Percentiles rank a stretch among this genome's conserved stretches.
phyloP scores from a whole-genome alignment of 305 asterid species.

The Solanum hybrid region DNA sequence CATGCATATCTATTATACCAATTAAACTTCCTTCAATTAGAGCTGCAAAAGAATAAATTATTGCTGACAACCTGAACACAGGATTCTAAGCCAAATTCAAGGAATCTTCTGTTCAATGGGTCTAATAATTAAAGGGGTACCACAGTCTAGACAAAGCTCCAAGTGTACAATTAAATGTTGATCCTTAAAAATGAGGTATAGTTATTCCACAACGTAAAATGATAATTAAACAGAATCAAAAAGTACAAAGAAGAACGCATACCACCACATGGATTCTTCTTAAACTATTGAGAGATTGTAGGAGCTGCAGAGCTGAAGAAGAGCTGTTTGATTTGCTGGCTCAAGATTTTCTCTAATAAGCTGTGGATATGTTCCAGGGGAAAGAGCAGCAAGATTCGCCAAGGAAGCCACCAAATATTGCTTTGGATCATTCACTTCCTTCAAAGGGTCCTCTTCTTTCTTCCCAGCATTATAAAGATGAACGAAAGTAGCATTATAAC shows the following conservation, averaged over 20 bases:
- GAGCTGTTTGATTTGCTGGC: constrained; percentile 67
- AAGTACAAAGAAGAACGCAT: not conserved
- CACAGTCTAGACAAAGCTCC: not conserved
- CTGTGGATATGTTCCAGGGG: constrained; percentile 60
- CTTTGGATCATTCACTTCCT: constrained; percentile 73
- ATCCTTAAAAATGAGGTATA: not conserved
- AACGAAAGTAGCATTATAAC: constrained; percentile 71
- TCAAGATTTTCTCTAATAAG: constrained; percentile 56
- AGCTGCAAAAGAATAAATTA: not conserved
- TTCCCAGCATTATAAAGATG: constrained; percentile 76
- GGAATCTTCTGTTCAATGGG: not conserved
- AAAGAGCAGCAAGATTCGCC: constrained; percentile 51
- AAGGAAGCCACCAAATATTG: constrained; percentile 65
- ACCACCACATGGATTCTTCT: constrained; percentile 8
- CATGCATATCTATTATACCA: not conserved
- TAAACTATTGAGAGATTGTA: constrained; percentile 51
- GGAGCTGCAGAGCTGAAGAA: constrained; percentile 63
- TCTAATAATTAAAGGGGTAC: not conserved
- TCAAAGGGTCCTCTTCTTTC: constrained; percentile 83
- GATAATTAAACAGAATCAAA: not conserved
- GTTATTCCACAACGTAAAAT: not conserved
- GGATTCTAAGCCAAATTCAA: not conserved
- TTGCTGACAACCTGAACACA: not conserved
- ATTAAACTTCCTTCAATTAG: not conserved
- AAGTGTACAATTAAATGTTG: not conserved